phyloP scores from a whole-genome alignment of 2,329 filamentous ascomycete species.

The Cordyceps tenuipes region DNA sequence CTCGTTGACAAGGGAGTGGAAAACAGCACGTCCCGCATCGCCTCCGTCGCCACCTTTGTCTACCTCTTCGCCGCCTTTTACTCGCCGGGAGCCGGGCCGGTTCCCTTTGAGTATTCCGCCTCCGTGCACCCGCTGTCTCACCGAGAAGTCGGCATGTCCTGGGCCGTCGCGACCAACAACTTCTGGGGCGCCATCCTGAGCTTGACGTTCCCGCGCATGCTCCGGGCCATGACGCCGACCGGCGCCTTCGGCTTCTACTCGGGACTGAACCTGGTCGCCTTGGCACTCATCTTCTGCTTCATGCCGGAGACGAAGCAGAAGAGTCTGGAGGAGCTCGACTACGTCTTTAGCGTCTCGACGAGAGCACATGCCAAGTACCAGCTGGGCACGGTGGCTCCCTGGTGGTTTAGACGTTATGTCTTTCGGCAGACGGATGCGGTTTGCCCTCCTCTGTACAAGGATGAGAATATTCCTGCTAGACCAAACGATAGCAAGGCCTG shows the following conservation, averaged over 20 bases:
- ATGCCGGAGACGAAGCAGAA: conserved; percentile 44
- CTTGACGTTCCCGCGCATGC: conserved; percentile 54
- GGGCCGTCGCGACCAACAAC: conserved; percentile 49
- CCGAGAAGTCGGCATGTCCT: conserved; percentile 64
- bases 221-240: conserved; percentile 33
- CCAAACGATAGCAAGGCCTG: conserved; percentile 3
- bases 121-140: conserved; percentile 65
- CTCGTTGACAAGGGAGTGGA: conserved; percentile 43
- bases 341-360: conserved; percentile 29
- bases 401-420: conserved; percentile 24
- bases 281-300: conserved; percentile 56
- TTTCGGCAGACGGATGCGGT: background rate
- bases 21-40: conserved; percentile 36
- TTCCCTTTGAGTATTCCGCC: conserved; percentile 60
- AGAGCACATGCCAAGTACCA: conserved; percentile 26
- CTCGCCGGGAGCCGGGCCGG: conserved; percentile 51
- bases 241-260: conserved; percentile 49
- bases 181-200: conserved; percentile 46
- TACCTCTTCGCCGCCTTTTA: conserved; percentile 47
- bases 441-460: conserved; percentile 5
- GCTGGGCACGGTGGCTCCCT: conserved; percentile 24
- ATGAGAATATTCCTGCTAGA: background rate
- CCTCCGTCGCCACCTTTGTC: conserved; percentile 48
- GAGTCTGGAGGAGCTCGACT: conserved; percentile 29
- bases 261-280: conserved; percentile 50